Evolutionary conservation across 1,284 basidiomycete species (phyloP), one percentile per base, ranked within the genome.

Genomic region (Wallemia mellicola): DNA sequence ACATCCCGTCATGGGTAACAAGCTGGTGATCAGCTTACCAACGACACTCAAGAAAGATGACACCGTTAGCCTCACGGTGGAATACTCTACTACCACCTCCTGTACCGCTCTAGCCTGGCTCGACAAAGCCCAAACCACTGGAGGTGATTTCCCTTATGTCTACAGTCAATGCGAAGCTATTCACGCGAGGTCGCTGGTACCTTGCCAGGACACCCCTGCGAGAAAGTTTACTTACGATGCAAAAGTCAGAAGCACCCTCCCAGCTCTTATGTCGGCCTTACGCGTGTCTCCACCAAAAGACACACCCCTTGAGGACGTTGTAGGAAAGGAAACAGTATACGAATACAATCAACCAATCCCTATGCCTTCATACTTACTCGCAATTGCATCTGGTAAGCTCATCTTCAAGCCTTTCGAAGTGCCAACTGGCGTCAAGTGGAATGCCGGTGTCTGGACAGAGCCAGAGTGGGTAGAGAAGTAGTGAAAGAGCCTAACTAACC

Each of bases 91-190:
- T 1, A 86, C 85, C 2, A 73, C 78, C 61, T 73, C 79, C 28
- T 83, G 81, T 68, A 84, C 80, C 14, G 87, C 91, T 0, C 73
- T 98, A n/a, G 91, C 92, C 62, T 98, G 91, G 88, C 76, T 96
- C 28, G 79, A 78, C 32, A 83, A 86, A 64, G 79, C 83, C 63
- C 89, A 95, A 71, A 96, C 91, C 0, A 84, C 87, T 62, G 83
- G 83, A 24, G 86, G 87, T 66, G 73, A 74, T 60, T 81, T 84
- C 70, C 84, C 87, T 0, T 95, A 85, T 72, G 73, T 95, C 32
- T 95, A 94, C 74, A 89, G 85, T 61, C 89, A 96, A 70, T 87
- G 83, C 67, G 89, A 95, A 69, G 87, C 91, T 17, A 91, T 88
- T 65, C 86, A 89, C 67, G 82, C 82, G 9, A 77, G 87, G 58